A percentile compares a stretch with the other conserved stretches of the same genome.
These are phyloP conservation scores for Tetrahymena malaccensis DNA, from an alignment of 73 alveolate species.

Conservation along the genomic window DNA sequence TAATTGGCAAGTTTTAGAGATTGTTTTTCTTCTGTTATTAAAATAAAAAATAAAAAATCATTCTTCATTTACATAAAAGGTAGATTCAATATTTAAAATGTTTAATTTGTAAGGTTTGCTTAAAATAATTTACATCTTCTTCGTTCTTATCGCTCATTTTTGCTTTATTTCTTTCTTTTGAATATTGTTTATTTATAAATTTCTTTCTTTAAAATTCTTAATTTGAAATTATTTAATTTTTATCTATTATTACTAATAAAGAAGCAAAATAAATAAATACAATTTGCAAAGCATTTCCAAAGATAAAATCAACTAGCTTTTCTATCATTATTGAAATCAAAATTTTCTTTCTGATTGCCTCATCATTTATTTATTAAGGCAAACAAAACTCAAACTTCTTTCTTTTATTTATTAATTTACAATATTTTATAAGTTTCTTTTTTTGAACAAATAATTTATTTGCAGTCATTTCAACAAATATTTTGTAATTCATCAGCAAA, in stretches of 20 bases:
- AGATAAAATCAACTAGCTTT: not conserved
- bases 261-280: not conserved
- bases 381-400: not conserved
- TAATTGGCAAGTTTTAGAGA: not conserved
- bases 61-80: too few species aligned
- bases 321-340: not conserved
- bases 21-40: not conserved
- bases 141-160: not conserved
- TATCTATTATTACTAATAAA: not conserved
- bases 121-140: not conserved
- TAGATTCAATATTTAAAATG: not conserved
- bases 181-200: not conserved
- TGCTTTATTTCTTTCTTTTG: not conserved
- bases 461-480: not conserved
- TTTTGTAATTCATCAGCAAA: too few species aligned
- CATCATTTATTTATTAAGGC: too few species aligned
- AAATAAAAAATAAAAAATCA: too few species aligned
- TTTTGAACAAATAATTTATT: too few species aligned
- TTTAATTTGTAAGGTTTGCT: not conserved
- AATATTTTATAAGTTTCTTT: not conserved
- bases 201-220: not conserved
- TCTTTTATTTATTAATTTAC: too few species aligned
- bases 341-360: not conserved
- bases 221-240: not conserved
- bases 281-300: not conserved